Evolutionary conservation across 2,329 filamentous ascomycete species (phyloP).

Genomic region (Pseudogymnoascus sp.): DNA sequence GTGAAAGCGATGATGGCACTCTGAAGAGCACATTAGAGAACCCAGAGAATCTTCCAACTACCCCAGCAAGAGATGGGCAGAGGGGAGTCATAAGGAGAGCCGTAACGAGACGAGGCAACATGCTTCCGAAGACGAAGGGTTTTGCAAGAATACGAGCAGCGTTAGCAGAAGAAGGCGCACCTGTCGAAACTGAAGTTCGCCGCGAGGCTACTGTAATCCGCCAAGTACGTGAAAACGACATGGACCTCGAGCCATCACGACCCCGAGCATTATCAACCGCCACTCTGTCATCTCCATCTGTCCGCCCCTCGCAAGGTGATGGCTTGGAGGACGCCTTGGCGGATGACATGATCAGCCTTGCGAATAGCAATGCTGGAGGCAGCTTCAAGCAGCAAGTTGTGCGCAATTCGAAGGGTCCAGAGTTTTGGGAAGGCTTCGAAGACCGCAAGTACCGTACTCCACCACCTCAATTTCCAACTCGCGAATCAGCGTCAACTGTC

Average conservation of each 20-base stretch:
- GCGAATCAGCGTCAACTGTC: constrained; percentile 49
- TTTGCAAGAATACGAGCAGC: constrained; percentile 90
- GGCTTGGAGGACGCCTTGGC: constrained; percentile 61
- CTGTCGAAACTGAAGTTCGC: constrained; percentile 78
- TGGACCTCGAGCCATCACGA: constrained; percentile 44
- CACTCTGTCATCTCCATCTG: constrained; percentile 58
- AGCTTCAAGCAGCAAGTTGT: constrained; percentile 69
- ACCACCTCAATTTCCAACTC: constrained; percentile 46
- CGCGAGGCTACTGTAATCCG: constrained; percentile 93
- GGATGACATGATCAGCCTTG: constrained; percentile 48
- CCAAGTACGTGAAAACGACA: constrained; percentile 85
- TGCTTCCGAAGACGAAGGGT: constrained; percentile 93
- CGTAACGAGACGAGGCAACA: constrained; percentile 79
- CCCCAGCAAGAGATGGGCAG: constrained; percentile 45
- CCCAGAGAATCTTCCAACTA: constrained; percentile 32
- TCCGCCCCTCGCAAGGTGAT: constrained; percentile 52
- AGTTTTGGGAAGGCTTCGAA: constrained; percentile 75
- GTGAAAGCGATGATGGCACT: constrained; percentile 66
- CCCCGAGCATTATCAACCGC: constrained; percentile 40
- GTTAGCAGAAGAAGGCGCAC: constrained; percentile 77
- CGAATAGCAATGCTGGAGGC: not conserved
- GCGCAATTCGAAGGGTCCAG: constrained; percentile 61
- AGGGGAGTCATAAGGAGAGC: constrained; percentile 71
- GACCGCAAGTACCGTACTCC: constrained; percentile 49
- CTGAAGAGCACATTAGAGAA: constrained; percentile 35